These are phyloP conservation scores for Xylaria sp. DNA, from an alignment of 495 filamentous ascomycete species.

Conservation along the genomic window DNA sequence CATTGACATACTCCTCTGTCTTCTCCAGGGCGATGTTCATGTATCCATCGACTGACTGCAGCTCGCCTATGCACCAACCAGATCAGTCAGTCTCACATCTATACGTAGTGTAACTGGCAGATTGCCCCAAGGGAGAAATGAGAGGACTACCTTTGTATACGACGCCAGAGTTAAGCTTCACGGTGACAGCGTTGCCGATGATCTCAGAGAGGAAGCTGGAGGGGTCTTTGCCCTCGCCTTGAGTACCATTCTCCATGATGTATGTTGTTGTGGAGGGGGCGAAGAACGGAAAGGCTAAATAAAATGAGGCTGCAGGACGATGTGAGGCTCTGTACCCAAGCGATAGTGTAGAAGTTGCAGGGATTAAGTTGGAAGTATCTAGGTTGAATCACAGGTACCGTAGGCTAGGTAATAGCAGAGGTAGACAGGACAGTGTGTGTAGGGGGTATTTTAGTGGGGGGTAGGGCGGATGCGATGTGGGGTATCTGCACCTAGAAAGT, in stretches of 20 bases:
- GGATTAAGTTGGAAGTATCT: slow-evolving; percentile 5
- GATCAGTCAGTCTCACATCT: slow-evolving; percentile 17
- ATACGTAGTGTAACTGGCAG: neutral
- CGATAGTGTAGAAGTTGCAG: neutral
- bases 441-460: neutral
- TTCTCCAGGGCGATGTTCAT: slow-evolving; percentile 99
- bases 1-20: slow-evolving; percentile 88
- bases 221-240: slow-evolving; percentile 80
- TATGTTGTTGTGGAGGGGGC: slow-evolving; percentile 13
- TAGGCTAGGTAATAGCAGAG: neutral
- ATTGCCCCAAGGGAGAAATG: neutral
- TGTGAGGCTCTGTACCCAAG: slow-evolving; percentile 7
- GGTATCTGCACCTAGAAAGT: neutral
- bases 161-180: slow-evolving; percentile 95
- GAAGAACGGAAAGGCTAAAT: slow-evolving; percentile 3
- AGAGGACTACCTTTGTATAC: slow-evolving; percentile 81
- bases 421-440: neutral
- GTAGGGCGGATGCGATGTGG: slow-evolving; percentile 14
- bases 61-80: slow-evolving; percentile 65
- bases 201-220: slow-evolving; percentile 91
- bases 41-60: slow-evolving; percentile 98
- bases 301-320: slow-evolving; percentile 13
- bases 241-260: slow-evolving; percentile 77
- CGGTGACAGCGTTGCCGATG: slow-evolving; percentile 87
- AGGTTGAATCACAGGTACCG: too few species aligned